phyloP scores from a whole-genome alignment of 805 yeast species.

The Yamadazyma paraphyllophila region DNA sequence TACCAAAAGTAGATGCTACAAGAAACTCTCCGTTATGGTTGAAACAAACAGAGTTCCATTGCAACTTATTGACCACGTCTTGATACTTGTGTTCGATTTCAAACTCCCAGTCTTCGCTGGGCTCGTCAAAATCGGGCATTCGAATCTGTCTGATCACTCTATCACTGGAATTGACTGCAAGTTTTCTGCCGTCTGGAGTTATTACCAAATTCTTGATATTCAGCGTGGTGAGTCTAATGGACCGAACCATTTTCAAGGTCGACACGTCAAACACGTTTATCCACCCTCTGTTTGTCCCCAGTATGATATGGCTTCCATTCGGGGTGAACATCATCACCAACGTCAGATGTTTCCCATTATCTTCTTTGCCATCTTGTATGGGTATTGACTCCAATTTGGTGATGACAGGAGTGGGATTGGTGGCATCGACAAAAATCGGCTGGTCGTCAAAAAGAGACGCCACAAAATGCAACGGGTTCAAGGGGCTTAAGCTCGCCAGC shows the following conservation, averaged over 20 bases:
- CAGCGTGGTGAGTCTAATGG: constrained; percentile 60
- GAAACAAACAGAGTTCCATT: constrained; percentile 81
- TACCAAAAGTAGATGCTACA: constrained; percentile 83
- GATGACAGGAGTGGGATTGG: constrained; percentile 18
- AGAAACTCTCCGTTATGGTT: constrained; percentile 76
- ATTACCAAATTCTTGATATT: constrained; percentile 68
- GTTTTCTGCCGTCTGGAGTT: constrained; percentile 55
- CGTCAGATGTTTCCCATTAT: constrained; percentile 40
- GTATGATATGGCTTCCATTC: constrained; percentile 54
- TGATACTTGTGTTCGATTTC: constrained; percentile 80
- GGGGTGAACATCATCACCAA: constrained; percentile 52
- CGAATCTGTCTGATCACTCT: constrained; percentile 65
- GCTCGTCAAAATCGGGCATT: constrained; percentile 40
- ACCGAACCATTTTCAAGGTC: constrained; percentile 38
- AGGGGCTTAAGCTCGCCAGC: constrained; percentile 61
- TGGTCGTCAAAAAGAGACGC: constrained; percentile 66
- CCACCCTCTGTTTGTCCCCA: constrained; percentile 83
- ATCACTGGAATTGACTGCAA: constrained; percentile 78
- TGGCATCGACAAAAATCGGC: constrained; percentile 51
- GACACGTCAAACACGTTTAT: constrained; percentile 47
- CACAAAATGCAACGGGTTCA: constrained; percentile 44
- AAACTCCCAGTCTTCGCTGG: constrained; percentile 44
- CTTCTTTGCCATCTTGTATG: constrained; percentile 2
- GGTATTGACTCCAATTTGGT: constrained; percentile 20
- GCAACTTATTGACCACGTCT: constrained; percentile 83